A percentile compares a stretch with the other conserved stretches of the same genome.
Conservation (phyloP, 805 yeast species). For the Jamesozyma hellenica region DNA sequence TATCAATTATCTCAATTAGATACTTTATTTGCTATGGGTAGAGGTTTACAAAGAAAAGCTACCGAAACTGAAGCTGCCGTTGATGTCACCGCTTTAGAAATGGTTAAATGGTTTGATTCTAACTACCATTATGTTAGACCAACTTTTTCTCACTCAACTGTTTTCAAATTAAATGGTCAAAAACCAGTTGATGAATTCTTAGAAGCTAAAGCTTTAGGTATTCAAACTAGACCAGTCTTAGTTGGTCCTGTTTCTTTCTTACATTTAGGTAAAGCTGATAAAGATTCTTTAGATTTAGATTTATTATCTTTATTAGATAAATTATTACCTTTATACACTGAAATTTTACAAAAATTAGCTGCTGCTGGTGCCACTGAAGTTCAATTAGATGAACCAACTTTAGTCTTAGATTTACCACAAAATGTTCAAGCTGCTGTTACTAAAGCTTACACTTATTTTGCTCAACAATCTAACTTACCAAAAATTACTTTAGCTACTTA, state of each 20-base stretch:
- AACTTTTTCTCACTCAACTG: slow-evolving; percentile 89
- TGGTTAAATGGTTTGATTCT: slow-evolving; percentile 99
- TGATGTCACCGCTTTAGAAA: slow-evolving; percentile 97
- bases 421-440: slow-evolving; percentile 77
- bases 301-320: slow-evolving; percentile 85
- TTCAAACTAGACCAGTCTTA: slow-evolving; percentile 94
- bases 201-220: slow-evolving; percentile 94
- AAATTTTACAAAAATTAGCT: slow-evolving; percentile 75
- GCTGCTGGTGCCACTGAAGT: slow-evolving; percentile 92
- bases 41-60: slow-evolving; percentile 97
- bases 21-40: slow-evolving; percentile 97
- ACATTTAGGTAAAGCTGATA: slow-evolving; percentile 94
- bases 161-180: slow-evolving; percentile 89
- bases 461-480: slow-evolving; percentile 57
- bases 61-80: slow-evolving; percentile 80
- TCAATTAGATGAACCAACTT: slow-evolving; percentile 95
- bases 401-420: slow-evolving; percentile 87
- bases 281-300: slow-evolving; percentile 89
- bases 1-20: slow-evolving; percentile 74
- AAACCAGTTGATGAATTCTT: slow-evolving; percentile 96
- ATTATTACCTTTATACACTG: slow-evolving; percentile 87
- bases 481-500: slow-evolving; percentile 78
- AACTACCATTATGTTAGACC: slow-evolving; percentile 99
- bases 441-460: slow-evolving; percentile 72
- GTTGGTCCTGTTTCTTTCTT: slow-evolving; percentile 95